These are phyloP conservation scores for Taiwanofungus camphoratus DNA, from an alignment of 1,284 basidiomycete species.

Conservation along the genomic window DNA sequence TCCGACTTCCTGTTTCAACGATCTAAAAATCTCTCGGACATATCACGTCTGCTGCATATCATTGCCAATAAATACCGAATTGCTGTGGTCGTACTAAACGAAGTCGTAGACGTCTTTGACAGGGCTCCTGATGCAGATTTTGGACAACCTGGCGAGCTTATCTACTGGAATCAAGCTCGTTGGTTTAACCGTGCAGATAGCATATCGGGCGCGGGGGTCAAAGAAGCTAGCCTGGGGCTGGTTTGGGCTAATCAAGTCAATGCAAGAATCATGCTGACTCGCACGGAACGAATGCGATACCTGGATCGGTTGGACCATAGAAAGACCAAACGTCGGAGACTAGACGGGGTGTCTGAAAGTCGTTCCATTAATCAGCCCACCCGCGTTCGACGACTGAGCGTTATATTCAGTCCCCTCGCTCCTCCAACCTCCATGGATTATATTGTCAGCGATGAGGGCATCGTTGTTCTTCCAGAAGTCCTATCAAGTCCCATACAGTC, in stretches of 20 bases:
- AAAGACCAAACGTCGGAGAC: constrained; percentile 30
- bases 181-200: constrained; percentile 69
- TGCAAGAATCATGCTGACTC: constrained; percentile 72
- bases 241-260: constrained; percentile 92
- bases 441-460: constrained; percentile 56
- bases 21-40: constrained; percentile 59
- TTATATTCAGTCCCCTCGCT: constrained; percentile 72
- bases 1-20: constrained; percentile 61
- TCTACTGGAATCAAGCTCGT: constrained; percentile 70
- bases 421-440: constrained; percentile 63
- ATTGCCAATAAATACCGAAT: constrained; percentile 60
- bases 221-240: constrained; percentile 81
- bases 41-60: constrained; percentile 62
- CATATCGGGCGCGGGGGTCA: constrained; percentile 49
- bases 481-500: no score
- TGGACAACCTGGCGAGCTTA: constrained; percentile 31
- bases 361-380: constrained; percentile 26
- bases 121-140: constrained; percentile 22
- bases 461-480: constrained; percentile 31
- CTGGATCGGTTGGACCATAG: constrained; percentile 33
- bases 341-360: constrained; percentile 10
- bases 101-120: constrained; percentile 75
- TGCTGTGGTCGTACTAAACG: constrained; percentile 81
- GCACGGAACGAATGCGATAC: constrained; percentile 65
- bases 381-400: constrained; percentile 56